These are phyloP conservation scores for Syncephalastrum monosporum DNA, from an alignment of 371 early-diverging fungal species.

Conservation along the genomic window DNA sequence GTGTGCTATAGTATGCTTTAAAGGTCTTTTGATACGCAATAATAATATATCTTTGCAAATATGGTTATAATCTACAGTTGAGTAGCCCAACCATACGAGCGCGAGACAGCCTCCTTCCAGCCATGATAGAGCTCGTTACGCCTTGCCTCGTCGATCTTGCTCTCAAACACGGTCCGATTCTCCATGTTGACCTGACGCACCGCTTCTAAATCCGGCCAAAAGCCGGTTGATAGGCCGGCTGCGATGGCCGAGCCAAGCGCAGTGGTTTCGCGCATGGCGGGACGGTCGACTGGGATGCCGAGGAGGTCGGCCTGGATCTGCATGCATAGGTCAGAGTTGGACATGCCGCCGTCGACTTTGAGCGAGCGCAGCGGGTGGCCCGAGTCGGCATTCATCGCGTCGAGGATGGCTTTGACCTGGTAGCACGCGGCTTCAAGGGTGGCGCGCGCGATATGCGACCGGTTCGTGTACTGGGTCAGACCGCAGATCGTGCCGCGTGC, in stretches of 20 bases:
- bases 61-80: neutral
- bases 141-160: conserved; percentile 46
- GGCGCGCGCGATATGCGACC: conserved; percentile 86
- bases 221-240: conserved; percentile 82
- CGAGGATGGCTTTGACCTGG: conserved; percentile 87
- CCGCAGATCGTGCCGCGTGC: conserved; percentile 91
- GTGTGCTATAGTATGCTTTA: neutral
- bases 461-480: conserved; percentile 83
- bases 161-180: conserved; percentile 40
- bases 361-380: conserved; percentile 63
- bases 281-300: conserved; percentile 85
- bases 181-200: conserved; percentile 37
- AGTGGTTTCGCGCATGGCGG: conserved; percentile 91
- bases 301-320: conserved; percentile 91
- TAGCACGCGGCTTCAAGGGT: conserved; percentile 91
- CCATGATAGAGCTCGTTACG: conserved; percentile 64
- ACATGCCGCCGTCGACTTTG: conserved; percentile 95
- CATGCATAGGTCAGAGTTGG: conserved; percentile 87
- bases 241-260: conserved; percentile 95
- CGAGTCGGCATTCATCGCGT: conserved; percentile 81
- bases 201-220: conserved; percentile 58
- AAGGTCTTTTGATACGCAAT: neutral
- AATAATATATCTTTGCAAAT: neutral
- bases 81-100: conserved; percentile 65
- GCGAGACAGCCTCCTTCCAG: conserved; percentile 88